phyloP scores from a whole-genome alignment of 805 yeast genomes.

The Komagataella ulmi region DNA sequence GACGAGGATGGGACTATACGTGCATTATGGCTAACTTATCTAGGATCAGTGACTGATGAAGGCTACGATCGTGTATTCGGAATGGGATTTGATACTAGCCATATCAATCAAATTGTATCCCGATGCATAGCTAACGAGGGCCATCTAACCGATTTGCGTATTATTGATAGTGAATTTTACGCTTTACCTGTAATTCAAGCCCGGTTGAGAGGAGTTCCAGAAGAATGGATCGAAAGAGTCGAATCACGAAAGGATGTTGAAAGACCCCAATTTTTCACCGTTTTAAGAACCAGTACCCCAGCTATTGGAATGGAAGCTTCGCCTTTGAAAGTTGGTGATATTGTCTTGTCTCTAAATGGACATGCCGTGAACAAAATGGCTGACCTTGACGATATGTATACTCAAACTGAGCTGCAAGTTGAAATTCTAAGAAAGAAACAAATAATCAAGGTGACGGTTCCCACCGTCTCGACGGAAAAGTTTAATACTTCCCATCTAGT shows the following conservation, averaged over 20 bases:
- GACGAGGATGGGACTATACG: slow-evolving; percentile 69
- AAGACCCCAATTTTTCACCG: slow-evolving; percentile 61
- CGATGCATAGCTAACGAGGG: slow-evolving; percentile 30
- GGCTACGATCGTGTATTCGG: slow-evolving; percentile 47
- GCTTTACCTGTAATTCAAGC: slow-evolving; percentile 61
- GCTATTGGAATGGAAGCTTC: slow-evolving; percentile 14
- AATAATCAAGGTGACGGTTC: slow-evolving; percentile 46
- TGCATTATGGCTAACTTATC: slow-evolving; percentile 74
- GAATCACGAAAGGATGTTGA: slow-evolving; percentile 34
- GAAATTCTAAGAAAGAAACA: slow-evolving; percentile 61
- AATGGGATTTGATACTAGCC: slow-evolving; percentile 69
- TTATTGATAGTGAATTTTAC: slow-evolving; percentile 70
- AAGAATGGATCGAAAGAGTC: slow-evolving; percentile 61
- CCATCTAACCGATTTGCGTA: slow-evolving; percentile 38
- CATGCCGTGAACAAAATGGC: slow-evolving; percentile 50
- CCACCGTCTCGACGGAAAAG: slow-evolving; percentile 46
- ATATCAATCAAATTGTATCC: slow-evolving; percentile 43
- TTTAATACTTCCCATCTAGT: slow-evolving; percentile 54
- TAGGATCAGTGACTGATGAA: slow-evolving; percentile 59
- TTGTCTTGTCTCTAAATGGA: slow-evolving; percentile 58
- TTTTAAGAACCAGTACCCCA: slow-evolving; percentile 40
- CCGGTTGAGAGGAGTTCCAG: slow-evolving; percentile 78
- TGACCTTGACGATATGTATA: slow-evolving; percentile 44
- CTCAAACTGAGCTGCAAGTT: slow-evolving; percentile 32
- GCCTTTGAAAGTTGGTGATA: slow-evolving; percentile 52